A percentile compares a stretch with the other conserved stretches of the same genome.
phyloP scores from a whole-genome alignment of 805 yeast species.

The Wickerhamomyces ciferrii region DNA sequence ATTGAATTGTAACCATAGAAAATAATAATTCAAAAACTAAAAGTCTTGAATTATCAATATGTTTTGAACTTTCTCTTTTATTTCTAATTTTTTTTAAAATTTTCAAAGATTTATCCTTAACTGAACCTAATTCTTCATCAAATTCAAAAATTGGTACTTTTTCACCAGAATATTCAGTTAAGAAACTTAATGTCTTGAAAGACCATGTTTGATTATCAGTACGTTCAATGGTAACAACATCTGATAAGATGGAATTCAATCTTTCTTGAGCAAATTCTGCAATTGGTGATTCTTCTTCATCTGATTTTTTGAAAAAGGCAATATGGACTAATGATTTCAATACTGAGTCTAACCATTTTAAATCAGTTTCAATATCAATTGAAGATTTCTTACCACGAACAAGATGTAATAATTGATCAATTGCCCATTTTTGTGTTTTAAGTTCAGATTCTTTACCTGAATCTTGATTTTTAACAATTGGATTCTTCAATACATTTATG shows the following conservation, averaged over 20 bases:
- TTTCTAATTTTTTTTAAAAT: slow-evolving; percentile 39
- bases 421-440: slow-evolving; percentile 40
- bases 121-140: slow-evolving; percentile 51
- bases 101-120: slow-evolving; percentile 44
- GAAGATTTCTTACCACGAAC: slow-evolving; percentile 37
- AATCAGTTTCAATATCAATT: slow-evolving; percentile 15
- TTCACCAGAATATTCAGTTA: slow-evolving; percentile 22
- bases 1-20: slow-evolving; percentile 71
- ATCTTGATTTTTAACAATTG: slow-evolving; percentile 5
- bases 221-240: slow-evolving; percentile 41
- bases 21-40: slow-evolving; percentile 71
- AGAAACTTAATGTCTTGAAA: slow-evolving; percentile 38
- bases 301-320: slow-evolving; percentile 25
- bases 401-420: slow-evolving; percentile 54
- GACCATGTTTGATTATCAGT: slow-evolving; percentile 57
- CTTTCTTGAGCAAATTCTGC: slow-evolving; percentile 50
- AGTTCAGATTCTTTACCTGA: slow-evolving; percentile 8
- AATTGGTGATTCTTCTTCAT: slow-evolving; percentile 21
- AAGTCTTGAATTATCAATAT: slow-evolving; percentile 31
- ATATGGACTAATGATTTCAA: slow-evolving; percentile 23
- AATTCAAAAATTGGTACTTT: slow-evolving; percentile 32
- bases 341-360: slow-evolving; percentile 25
- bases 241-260: slow-evolving; percentile 62
- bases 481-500: slow-evolving; percentile 12
- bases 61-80: slow-evolving; percentile 25